phyloP scores from a whole-genome alignment of 306 rosid genomes.

The Rosa multiflora region DNA sequence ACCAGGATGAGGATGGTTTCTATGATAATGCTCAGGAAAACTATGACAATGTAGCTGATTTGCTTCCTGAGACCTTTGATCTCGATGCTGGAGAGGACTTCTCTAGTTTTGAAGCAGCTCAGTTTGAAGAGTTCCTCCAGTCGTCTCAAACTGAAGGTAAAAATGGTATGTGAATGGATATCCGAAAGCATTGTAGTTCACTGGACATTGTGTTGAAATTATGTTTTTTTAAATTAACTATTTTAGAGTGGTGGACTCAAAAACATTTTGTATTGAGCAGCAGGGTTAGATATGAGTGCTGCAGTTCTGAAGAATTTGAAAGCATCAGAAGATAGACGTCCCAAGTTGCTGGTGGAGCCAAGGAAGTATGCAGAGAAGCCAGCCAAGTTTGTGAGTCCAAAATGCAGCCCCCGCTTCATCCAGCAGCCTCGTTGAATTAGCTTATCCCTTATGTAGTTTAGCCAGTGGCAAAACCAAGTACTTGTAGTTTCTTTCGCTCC shows the following conservation, averaged over 20 bases:
- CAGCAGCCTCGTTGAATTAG: slow-evolving; percentile 41
- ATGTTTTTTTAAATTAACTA: not conserved
- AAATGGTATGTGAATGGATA: slow-evolving; percentile 4
- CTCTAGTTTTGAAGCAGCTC: slow-evolving; percentile 57
- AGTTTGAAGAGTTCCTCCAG: slow-evolving; percentile 67
- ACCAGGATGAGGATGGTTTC: slow-evolving; percentile 54
- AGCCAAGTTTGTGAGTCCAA: slow-evolving; percentile 35
- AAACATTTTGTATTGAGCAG: not conserved
- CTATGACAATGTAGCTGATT: slow-evolving; percentile 41
- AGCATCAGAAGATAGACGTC: slow-evolving; percentile 38
- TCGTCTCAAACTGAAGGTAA: slow-evolving; percentile 48
- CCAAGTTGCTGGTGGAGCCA: slow-evolving; percentile 24
- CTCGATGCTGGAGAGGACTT: slow-evolving; percentile 61
- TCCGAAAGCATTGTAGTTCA: not conserved
- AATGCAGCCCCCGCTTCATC: slow-evolving; percentile 37
- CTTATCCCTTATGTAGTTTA: not conserved
- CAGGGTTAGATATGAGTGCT: slow-evolving; percentile 23
- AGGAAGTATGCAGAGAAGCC: slow-evolving; percentile 40
- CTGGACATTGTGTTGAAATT: not conserved
- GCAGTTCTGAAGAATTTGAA: slow-evolving; percentile 26
- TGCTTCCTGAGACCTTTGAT: slow-evolving; percentile 74
- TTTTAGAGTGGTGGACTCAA: not conserved
- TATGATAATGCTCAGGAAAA: slow-evolving; percentile 36
- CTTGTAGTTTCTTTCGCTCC: slow-evolving; percentile 34
- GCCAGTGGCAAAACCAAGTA: slow-evolving; percentile 18